These are phyloP conservation scores for Hypholoma sublateritium DNA, from an alignment of 768 basidiomycete species.

Conservation along the genomic window DNA sequence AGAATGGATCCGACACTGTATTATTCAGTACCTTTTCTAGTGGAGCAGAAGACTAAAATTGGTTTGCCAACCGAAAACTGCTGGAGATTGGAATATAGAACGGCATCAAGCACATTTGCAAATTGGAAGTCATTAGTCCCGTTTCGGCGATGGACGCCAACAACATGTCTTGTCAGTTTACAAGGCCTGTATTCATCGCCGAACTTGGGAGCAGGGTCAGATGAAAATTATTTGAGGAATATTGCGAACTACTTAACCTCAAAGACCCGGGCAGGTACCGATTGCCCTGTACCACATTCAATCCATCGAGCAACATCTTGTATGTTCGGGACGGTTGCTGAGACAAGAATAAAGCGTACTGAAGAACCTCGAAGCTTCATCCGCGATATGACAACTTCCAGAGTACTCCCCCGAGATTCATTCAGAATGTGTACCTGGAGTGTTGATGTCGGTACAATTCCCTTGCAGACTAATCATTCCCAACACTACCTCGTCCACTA, in stretches of 20 bases:
- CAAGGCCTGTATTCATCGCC: conserved; percentile 92
- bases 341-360: conserved; percentile 86
- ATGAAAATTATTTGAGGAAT: neutral
- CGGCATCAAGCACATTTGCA: conserved; percentile 65
- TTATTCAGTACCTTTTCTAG: conserved; percentile 66
- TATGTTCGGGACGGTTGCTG: conserved; percentile 94
- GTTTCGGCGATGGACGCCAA: conserved; percentile 62
- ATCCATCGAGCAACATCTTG: conserved; percentile 91
- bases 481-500: conserved; percentile 81
- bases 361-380: conserved; percentile 76
- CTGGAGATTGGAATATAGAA: conserved; percentile 71
- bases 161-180: conserved; percentile 69
- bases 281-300: conserved; percentile 37
- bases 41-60: conserved; percentile 85
- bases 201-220: conserved; percentile 52
- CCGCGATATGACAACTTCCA: conserved; percentile 93
- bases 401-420: conserved; percentile 85
- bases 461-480: neutral
- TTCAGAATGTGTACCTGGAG: conserved; percentile 87
- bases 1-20: neutral
- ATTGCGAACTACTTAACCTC: conserved; percentile 48
- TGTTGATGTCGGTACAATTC: neutral
- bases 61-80: conserved; percentile 79
- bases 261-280: conserved; percentile 60
- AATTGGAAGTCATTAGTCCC: conserved; percentile 82